phyloP scores from a whole-genome alignment of 2,329 filamentous ascomycete genomes.

The Fusarium mundagurra region DNA sequence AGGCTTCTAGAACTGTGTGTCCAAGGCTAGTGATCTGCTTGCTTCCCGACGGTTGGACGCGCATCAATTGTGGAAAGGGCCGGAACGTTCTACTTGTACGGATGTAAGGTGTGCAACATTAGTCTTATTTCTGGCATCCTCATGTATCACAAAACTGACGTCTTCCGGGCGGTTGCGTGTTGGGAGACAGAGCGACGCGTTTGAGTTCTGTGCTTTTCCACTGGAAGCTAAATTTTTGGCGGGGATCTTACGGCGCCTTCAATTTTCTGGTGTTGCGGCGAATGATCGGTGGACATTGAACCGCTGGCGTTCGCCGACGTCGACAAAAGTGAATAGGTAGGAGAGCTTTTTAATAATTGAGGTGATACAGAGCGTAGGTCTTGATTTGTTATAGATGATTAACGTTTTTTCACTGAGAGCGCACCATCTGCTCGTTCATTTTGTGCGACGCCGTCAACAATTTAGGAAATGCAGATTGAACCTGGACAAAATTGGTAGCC shows the following conservation, averaged over 20 bases:
- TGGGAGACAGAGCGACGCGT: accelerated
- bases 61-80: background rate
- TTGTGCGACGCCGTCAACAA: accelerated
- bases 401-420: background rate
- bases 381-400: too few species aligned
- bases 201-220: background rate
- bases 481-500: accelerated
- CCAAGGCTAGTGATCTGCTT: background rate
- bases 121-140: background rate
- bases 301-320: accelerated
- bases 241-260: too few species aligned
- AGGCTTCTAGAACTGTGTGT: background rate
- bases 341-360: accelerated
- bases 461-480: accelerated
- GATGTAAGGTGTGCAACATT: background rate
- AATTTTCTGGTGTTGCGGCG: too few species aligned
- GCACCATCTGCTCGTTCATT: accelerated
- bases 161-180: accelerated
- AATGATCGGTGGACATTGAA: background rate
- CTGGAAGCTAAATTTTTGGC: background rate
- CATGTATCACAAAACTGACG: background rate
- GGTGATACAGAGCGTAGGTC: accelerated
- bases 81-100: too few species aligned
- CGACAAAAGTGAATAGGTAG: background rate
- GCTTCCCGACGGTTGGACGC: background rate